Evolutionary conservation across 1,284 basidiomycete genomes (phyloP).

Genomic region (Boletus mariae): DNA sequence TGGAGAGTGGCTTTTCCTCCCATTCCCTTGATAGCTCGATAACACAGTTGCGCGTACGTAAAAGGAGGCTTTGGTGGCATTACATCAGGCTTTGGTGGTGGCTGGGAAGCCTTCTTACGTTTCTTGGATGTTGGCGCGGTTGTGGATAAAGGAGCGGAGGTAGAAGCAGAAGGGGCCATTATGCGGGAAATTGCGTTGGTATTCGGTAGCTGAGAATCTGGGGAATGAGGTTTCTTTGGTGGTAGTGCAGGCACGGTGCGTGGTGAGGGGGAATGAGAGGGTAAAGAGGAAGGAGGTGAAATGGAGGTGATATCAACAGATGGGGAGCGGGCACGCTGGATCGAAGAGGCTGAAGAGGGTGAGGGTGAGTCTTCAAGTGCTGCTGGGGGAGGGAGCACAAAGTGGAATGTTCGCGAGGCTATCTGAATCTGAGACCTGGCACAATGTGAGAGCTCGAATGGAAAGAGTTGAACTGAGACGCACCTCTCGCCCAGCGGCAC

Average conservation of each 20-base stretch:
- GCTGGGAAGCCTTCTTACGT: conserved; percentile 58
- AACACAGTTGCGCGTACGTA: conserved; percentile 78
- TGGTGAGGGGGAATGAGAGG: conserved; percentile 66
- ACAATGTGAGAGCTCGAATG: conserved; percentile 7
- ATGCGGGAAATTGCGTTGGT: conserved; percentile 57
- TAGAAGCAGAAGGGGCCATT: conserved; percentile 34
- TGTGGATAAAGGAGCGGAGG: conserved; percentile 6
- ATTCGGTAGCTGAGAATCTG: conserved; percentile 52
- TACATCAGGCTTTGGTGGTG: conserved; percentile 59
- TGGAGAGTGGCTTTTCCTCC: conserved; percentile 86
- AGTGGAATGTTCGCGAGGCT: conserved; percentile 95
- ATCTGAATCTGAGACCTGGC: conserved; percentile 96
- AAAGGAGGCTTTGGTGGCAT: conserved; percentile 77
- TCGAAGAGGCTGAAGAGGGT: conserved; percentile 64
- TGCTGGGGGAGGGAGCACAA: conserved; percentile 79
- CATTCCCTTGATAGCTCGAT: conserved; percentile 72
- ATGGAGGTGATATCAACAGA: conserved; percentile 78
- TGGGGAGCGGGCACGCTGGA: conserved; percentile 58
- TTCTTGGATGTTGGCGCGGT: conserved; percentile 50
- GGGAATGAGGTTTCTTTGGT: conserved; percentile 38
- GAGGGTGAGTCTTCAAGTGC: conserved; percentile 72
- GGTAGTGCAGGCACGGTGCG: conserved; percentile 32
- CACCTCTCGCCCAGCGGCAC: conserved; percentile 82
- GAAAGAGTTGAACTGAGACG: conserved; percentile 25
- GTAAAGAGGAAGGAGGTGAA: conserved; percentile 76